These are phyloP conservation scores for Puccinia sorghi DNA, from an alignment of 1,284 basidiomycete species.

Conservation along the genomic window DNA sequence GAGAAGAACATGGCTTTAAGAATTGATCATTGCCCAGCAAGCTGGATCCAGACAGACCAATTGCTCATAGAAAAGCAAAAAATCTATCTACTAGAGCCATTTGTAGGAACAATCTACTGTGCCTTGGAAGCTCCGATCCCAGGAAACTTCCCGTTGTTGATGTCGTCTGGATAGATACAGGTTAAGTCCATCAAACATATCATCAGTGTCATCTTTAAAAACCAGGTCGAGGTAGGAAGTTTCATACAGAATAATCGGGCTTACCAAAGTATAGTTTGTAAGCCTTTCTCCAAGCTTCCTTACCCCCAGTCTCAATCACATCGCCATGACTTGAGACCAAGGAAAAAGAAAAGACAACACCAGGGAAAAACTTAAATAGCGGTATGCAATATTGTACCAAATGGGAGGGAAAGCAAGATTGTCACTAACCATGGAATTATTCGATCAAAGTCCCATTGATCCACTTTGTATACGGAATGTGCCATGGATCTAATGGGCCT, in stretches of 20 bases:
- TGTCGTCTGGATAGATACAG: background rate
- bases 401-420: conserved; percentile 50
- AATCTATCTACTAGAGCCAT: background rate
- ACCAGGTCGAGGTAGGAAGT: background rate
- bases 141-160: conserved; percentile 20
- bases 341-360: background rate
- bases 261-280: conserved; percentile 51
- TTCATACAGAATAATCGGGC: background rate
- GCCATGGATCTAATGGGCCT: conserved; percentile 67
- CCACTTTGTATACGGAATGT: conserved; percentile 70
- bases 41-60: background rate
- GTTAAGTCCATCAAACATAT: background rate
- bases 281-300: conserved; percentile 67
- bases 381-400: background rate
- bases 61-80: too few relatives aligned
- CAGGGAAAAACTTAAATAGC: background rate
- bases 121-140: conserved; percentile 14
- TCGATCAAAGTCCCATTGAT: conserved; percentile 79
- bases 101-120: background rate
- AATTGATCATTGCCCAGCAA: background rate
- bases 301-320: conserved; percentile 74
- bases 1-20: too few relatives aligned
- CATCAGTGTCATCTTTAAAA: background rate
- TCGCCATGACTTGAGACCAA: conserved; percentile 61
- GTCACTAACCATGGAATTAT: conserved; percentile 94